These are phyloP conservation scores for Oxyria digyna DNA, from an alignment of 148 eudicot species.

Conservation along the genomic window DNA sequence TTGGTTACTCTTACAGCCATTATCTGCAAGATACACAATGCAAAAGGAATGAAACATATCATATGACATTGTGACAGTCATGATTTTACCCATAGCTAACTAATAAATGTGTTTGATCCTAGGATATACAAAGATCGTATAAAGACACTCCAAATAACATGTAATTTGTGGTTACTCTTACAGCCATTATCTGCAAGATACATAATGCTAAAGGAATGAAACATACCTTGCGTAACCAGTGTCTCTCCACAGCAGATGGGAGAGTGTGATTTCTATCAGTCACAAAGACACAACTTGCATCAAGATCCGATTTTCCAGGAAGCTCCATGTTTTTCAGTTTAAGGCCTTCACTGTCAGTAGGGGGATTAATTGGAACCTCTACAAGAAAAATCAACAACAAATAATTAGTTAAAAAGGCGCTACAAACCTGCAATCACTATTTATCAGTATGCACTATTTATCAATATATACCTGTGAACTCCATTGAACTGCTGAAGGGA, in stretches of 20 bases:
- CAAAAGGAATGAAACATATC: not conserved
- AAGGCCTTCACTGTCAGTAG: not conserved
- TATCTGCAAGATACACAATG: not conserved
- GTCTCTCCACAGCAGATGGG: not conserved
- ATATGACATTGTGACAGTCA: too few relatives aligned
- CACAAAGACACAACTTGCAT: not conserved
- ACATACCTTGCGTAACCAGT: constrained; percentile 3
- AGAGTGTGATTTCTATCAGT: not conserved
- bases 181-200: not conserved
- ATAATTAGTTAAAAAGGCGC: not conserved
- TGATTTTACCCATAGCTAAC: too few relatives aligned
- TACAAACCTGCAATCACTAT: not conserved
- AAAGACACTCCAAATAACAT: not conserved
- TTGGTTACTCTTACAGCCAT: not conserved
- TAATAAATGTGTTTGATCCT: too few relatives aligned
- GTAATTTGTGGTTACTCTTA: not conserved
- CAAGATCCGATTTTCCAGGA: not conserved
- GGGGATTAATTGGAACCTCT: not conserved
- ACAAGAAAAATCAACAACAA: not conserved
- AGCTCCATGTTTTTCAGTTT: not conserved
- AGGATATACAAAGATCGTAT: too few relatives aligned
- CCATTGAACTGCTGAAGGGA: not conserved
- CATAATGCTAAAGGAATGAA: not conserved
- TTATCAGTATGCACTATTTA: not conserved
- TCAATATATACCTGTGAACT: constrained; percentile 5